Percentiles rank a stretch among this genome's conserved stretches.
Conservation (phyloP, 345 rosid species). For the Eucalyptus cloeziana region DNA sequence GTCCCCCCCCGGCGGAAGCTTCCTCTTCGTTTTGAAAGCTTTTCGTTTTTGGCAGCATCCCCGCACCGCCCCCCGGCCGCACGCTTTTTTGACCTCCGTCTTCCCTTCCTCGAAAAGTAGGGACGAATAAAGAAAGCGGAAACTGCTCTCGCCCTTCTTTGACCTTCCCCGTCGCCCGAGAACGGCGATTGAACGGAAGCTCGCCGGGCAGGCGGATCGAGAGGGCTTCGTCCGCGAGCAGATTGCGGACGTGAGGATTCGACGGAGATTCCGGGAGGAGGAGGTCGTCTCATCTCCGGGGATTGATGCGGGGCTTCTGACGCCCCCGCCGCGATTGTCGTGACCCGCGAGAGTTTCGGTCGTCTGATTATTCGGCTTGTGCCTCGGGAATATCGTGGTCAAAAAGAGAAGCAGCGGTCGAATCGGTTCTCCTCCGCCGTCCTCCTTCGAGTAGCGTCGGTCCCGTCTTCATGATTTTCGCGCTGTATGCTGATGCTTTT, state of each 20-base stretch:
- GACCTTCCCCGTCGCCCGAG: too few species aligned
- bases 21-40: background rate
- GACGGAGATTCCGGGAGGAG: background rate
- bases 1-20: slow-evolving; percentile 8
- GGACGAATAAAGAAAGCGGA: too few species aligned
- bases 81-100: background rate
- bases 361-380: background rate
- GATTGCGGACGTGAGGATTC: background rate
- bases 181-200: too few species aligned
- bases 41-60: background rate
- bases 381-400: background rate
- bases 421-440: too few species aligned
- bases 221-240: too few species aligned
- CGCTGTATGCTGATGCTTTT: background rate
- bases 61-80: background rate
- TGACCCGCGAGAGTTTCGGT: background rate
- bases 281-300: background rate
- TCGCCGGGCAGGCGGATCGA: too few species aligned
- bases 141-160: too few species aligned
- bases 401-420: background rate
- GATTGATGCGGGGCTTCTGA: background rate
- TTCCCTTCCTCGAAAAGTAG: background rate
- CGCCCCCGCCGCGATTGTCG: background rate
- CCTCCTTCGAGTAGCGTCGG: too few species aligned
- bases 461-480: background rate